phyloP scores from a whole-genome alignment of 2,329 filamentous ascomycete species.

The Aspergillus unguis region DNA sequence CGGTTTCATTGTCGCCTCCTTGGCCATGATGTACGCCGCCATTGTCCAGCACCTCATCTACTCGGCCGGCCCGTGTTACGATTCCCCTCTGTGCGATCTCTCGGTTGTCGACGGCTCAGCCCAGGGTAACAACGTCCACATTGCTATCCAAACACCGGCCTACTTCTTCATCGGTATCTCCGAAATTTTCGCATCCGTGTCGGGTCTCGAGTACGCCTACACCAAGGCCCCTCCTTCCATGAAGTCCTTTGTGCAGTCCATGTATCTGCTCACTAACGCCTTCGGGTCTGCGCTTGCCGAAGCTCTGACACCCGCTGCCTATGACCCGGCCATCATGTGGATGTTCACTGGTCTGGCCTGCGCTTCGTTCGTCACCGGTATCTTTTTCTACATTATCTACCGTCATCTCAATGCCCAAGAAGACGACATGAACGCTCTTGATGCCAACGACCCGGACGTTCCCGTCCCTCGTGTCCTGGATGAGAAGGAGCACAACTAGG shows the following conservation, averaged over 20 bases:
- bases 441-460: constrained; percentile 34
- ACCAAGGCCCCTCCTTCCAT: constrained; percentile 69
- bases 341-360: constrained; percentile 60
- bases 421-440: constrained; percentile 51
- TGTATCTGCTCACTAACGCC: constrained; percentile 58
- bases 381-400: constrained; percentile 54
- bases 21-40: constrained; percentile 62
- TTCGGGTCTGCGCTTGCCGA: constrained; percentile 59
- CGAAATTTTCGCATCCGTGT: constrained; percentile 63
- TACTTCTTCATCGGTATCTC: constrained; percentile 48
- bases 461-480: constrained; percentile 7
- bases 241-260: constrained; percentile 59
- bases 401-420: constrained; percentile 48
- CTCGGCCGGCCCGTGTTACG: constrained; percentile 51
- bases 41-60: constrained; percentile 58
- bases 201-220: constrained; percentile 69
- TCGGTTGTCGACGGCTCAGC: constrained; percentile 31
- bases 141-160: constrained; percentile 45
- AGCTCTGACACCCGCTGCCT: constrained; percentile 58
- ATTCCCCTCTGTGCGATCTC: constrained; percentile 34
- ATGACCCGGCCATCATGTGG: constrained; percentile 65
- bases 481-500: constrained; percentile 3
- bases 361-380: constrained; percentile 48
- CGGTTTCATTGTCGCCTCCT: constrained; percentile 64
- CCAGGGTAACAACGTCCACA: constrained; percentile 42